A percentile compares a stretch with the other conserved stretches of the same genome.
phyloP scores from a whole-genome alignment of 2,329 filamentous ascomycete genomes.

The Coleophoma cylindrospora region DNA sequence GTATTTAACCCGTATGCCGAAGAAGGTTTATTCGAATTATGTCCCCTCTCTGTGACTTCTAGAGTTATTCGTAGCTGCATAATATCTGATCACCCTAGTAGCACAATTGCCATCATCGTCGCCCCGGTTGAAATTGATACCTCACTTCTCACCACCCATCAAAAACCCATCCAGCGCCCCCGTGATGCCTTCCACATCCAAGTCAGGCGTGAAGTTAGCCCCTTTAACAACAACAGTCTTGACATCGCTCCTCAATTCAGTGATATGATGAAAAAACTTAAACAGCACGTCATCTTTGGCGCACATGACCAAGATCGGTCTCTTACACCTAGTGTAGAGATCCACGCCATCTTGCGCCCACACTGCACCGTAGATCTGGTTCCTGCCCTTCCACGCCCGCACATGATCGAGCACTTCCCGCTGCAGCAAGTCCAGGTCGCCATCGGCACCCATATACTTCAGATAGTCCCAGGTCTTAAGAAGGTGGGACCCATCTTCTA shows the following conservation, averaged over 20 bases:
- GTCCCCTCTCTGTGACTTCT: too few relatives aligned
- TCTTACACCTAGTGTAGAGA: not conserved
- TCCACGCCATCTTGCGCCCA: slow-evolving; percentile 3
- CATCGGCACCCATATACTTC: slow-evolving; percentile 1
- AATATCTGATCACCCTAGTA: too few relatives aligned
- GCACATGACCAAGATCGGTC: slow-evolving; percentile 2
- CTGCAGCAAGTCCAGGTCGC: slow-evolving; percentile 1
- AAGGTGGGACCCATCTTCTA: slow-evolving; percentile 1
- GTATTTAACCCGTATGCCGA: too few relatives aligned
- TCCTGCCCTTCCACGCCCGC: slow-evolving; percentile 3
- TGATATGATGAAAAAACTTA: slow-evolving; percentile 2
- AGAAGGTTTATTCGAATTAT: too few relatives aligned
- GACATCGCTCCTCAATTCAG: slow-evolving; percentile 2
- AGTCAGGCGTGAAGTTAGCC: not conserved
- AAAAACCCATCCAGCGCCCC: slow-evolving; percentile 1
- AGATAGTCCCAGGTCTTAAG: slow-evolving; percentile 4
- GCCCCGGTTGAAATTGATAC: too few relatives aligned
- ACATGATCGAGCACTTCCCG: slow-evolving; percentile 5
- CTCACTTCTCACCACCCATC: too few relatives aligned
- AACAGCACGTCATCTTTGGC: slow-evolving; percentile 6
- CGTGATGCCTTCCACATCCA: slow-evolving; percentile 1
- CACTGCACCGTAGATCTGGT: slow-evolving; percentile 3
- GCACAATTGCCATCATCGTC: too few relatives aligned
- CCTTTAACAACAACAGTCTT: slow-evolving; percentile 1
- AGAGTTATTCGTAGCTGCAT: too few relatives aligned